These are phyloP conservation scores for Pyrus communis DNA, from an alignment of 306 rosid species.

Conservation along the genomic window DNA sequence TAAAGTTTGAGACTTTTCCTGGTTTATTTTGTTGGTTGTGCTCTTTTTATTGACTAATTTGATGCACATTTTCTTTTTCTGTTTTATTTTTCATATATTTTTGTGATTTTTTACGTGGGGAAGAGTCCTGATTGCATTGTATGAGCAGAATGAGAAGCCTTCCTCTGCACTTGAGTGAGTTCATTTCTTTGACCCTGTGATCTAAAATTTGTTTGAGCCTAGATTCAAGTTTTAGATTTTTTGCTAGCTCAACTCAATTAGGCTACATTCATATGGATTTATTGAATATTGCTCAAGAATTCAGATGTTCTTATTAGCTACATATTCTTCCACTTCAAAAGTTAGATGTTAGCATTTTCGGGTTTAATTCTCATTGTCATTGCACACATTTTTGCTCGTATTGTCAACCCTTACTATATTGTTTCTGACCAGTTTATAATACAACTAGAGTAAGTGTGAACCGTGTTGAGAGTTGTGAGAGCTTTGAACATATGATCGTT, in stretches of 20 bases:
- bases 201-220: background rate
- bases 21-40: background rate
- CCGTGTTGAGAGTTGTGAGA: background rate
- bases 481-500: background rate
- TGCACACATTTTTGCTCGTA: background rate
- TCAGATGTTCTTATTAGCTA: background rate
- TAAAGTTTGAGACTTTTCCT: background rate
- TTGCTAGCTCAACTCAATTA: background rate
- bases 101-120: slow-evolving; percentile 4
- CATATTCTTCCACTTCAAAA: background rate
- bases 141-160: slow-evolving; percentile 96
- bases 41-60: background rate
- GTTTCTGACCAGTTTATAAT: background rate
- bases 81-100: background rate
- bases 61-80: background rate
- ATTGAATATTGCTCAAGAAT: background rate
- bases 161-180: slow-evolving; percentile 88
- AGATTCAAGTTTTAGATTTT: background rate
- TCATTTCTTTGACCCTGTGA: slow-evolving; percentile 10
- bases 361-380: background rate
- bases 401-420: background rate
- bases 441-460: background rate
- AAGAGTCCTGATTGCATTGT: slow-evolving; percentile 91
- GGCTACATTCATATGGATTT: background rate
- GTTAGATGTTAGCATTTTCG: background rate